These are phyloP conservation scores for Oleoguttula mirabilis DNA, from an alignment of 495 filamentous ascomycete genomes.

Conservation along the genomic window DNA sequence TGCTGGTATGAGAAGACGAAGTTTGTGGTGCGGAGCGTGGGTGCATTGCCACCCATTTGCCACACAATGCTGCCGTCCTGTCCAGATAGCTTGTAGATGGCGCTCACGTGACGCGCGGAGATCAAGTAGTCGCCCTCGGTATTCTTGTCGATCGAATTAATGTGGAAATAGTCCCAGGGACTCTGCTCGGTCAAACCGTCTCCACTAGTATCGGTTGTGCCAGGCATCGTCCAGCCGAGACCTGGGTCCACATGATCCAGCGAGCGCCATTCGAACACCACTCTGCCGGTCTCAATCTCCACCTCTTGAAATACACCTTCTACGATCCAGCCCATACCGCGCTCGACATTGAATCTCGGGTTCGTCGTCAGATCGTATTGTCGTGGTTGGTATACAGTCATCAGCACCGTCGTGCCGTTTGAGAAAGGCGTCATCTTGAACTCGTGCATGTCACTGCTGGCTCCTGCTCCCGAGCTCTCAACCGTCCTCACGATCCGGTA, in stretches of 20 bases:
- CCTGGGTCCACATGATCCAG: slow-evolving; percentile 42
- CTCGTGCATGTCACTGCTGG: slow-evolving; percentile 20
- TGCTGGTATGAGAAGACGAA: slow-evolving; percentile 52
- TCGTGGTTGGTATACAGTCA: slow-evolving; percentile 18
- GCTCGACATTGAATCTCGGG: slow-evolving; percentile 34
- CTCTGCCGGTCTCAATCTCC: slow-evolving; percentile 37
- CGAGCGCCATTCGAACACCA: slow-evolving; percentile 44
- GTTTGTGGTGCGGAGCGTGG: slow-evolving; percentile 38
- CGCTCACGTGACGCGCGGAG: slow-evolving; percentile 45
- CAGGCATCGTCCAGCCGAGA: slow-evolving; percentile 34
- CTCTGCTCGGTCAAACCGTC: slow-evolving; percentile 33
- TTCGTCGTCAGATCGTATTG: slow-evolving; percentile 32
- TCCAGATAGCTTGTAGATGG: slow-evolving; percentile 49
- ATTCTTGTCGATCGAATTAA: slow-evolving; percentile 53
- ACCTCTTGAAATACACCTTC: slow-evolving; percentile 42
- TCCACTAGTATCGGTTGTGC: slow-evolving; percentile 38
- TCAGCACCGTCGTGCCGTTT: slow-evolving; percentile 15
- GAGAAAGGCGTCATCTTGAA: slow-evolving; percentile 17
- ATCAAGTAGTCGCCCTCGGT: slow-evolving; percentile 46
- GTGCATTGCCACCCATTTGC: slow-evolving; percentile 41
- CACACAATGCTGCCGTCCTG: slow-evolving; percentile 47
- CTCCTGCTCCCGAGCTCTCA: slow-evolving; percentile 17
- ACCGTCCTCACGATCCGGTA: slow-evolving; percentile 38
- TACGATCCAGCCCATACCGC: slow-evolving; percentile 39
- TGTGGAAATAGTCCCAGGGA: slow-evolving; percentile 55